Evolutionary conservation across 176 grass and related monocot species (phyloP), one percentile per base, ranked within the genome.

Genomic region (Guadua angustifolia): DNA sequence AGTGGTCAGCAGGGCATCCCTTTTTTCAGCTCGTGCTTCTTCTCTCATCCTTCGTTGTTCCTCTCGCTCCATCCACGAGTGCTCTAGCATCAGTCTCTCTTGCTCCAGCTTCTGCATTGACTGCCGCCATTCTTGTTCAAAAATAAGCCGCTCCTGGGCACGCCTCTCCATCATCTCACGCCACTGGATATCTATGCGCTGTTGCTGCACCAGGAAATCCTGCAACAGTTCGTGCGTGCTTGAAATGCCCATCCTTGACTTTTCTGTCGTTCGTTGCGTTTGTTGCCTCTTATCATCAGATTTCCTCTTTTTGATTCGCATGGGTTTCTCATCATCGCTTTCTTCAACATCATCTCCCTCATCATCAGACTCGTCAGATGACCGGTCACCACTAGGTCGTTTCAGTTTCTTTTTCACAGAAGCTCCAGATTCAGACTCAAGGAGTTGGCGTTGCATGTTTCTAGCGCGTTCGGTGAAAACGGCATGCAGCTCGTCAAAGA

Each of bases 401-500:
- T 99, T 99, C 66, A 75, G 74, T 78, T 92, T 99, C 85, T 79
- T 94, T 59, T 82, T 92, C 13, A 84, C 47, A 60, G 80, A 87
- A 59, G 85, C 8, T 46, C 95, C 95, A 22, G 92, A 77, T 80
- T 99, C 93, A 1, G 91, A 95, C 59, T 95, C 81, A 72, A 99
- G 96, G 72, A 99, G 89, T 69, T 95, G 83, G 3, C 88, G 85
- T 24, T 95, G 93, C 96, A 99, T 99, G 80, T 72, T 94, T 79
- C 84, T 95, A 17, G 88, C 93, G 52, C 91, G 93, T 62, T 95
- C 96, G 15, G 49, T 89, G 86, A 99, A 99, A 36, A 99, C 89
- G 0, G 87, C 89, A 74, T 95, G 93, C 50, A 99, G 76, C 79
- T 99, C 96, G 6, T 94, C 91, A 32, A 99, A 99, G 88, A 99